Evolutionary conservation across 2,329 filamentous ascomycete species (phyloP), one percentile per base, ranked within the genome.

Genomic region (Trichoderma harzianum): DNA sequence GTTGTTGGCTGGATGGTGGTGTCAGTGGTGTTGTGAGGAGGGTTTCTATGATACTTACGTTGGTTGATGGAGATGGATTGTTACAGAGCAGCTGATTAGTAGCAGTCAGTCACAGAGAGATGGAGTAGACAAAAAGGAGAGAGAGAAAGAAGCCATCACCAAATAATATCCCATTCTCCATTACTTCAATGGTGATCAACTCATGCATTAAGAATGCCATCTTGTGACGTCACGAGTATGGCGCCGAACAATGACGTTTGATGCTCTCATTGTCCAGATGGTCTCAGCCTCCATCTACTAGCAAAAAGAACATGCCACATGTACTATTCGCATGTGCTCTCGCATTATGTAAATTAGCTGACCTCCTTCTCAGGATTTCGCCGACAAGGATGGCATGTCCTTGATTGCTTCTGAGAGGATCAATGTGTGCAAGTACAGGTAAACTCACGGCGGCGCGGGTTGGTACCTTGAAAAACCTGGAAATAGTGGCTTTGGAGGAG

Each of bases 161-260:
- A 69, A 16, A 47, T 32, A 18, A 32, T 0, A 2, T 16, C n/a
- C 1, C 14, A 18, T 60, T 47, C 36, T 67, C 10, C 3, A 24
- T 1, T 43, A 24, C 6, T 24, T 26, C 24, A n/a, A 28, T 28
- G 34, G n/a, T 53, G 47, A 32, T 51, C 26, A 53, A 32, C 2
- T 7, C 47, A 24, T 14, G 39, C 39, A 39, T 26, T 32, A 24
- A 57, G 21, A 60, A 18, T n/a, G 53, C 57, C 55, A 69, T 60
- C 12, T 61, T 57, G 32, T 69, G 66, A 69, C 66, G 66, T 69
- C 66, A 69, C 36, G 14, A 18, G 18, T 39, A 51, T 18, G 53
- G 24, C 32, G 39, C n/a, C 6, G 24, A 24, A 34, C 3, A 51
- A 69, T 69, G 66, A 69, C 64, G 64, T 67, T 39, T 24, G 16